Conservation (phyloP, 108 stramenopile genomes). For the Pseudonitzschia multiseries region DNA sequence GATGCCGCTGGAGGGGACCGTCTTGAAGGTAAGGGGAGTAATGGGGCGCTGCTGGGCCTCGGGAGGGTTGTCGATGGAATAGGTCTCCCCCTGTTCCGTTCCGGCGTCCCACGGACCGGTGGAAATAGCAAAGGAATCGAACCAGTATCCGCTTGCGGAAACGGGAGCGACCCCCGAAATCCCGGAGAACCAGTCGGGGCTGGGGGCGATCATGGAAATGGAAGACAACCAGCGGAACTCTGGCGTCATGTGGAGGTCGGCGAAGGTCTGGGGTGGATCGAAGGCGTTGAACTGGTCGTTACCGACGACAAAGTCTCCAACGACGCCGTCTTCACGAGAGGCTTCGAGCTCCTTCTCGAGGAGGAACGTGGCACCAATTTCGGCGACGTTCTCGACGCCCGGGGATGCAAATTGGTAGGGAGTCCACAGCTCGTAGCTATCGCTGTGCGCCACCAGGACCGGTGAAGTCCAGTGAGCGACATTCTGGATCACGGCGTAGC, state of each 20-base stretch:
- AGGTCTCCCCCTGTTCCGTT: conserved; percentile 20
- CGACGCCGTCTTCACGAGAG: neutral
- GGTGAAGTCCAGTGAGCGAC: conserved; percentile 17
- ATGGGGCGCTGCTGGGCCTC: conserved; percentile 7
- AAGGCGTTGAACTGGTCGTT: neutral
- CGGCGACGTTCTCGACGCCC: conserved; percentile 16
- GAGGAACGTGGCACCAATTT: neutral
- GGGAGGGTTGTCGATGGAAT: neutral
- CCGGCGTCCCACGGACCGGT: conserved; percentile 32
- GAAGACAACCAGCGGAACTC: neutral
- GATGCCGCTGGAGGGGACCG: neutral
- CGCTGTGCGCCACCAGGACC: conserved; percentile 1
- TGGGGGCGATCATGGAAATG: conserved; percentile 26
- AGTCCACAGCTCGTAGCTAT: conserved; percentile 4
- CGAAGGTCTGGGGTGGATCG: neutral
- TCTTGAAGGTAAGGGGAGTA: neutral
- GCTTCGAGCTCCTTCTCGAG: neutral
- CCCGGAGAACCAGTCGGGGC: conserved; percentile 32
- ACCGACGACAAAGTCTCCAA: neutral
- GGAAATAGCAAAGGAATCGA: conserved; percentile 8
- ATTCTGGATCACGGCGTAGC: neutral
- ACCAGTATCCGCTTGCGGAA: conserved; percentile 11
- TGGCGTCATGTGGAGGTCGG: neutral
- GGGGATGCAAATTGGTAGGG: neutral
- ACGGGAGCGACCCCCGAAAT: conserved; percentile 12